phyloP scores from a whole-genome alignment of 208 protist genomes.

The Phytomonas francai region DNA sequence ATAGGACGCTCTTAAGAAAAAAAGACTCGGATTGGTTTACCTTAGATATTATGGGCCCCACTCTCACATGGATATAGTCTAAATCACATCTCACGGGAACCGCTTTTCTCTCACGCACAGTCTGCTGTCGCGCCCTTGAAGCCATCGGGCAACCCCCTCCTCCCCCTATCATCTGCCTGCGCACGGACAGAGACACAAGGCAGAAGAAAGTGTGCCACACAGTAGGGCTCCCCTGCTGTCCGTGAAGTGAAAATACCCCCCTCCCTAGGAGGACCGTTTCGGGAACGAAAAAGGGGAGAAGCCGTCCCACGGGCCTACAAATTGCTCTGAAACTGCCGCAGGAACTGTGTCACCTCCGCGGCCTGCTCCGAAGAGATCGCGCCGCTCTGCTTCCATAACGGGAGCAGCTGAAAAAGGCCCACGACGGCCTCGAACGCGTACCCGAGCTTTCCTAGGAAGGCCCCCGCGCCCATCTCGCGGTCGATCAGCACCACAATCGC shows the following conservation, averaged over 20 bases:
- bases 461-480: slow-evolving; percentile 93
- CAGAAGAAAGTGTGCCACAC: no score
- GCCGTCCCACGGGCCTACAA: slow-evolving; percentile 22
- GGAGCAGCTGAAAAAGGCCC: slow-evolving; percentile 67
- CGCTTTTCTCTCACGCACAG: no score
- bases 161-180: no score
- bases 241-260: neutral
- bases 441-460: slow-evolving; percentile 71
- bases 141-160: no score
- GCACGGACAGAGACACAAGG: no score
- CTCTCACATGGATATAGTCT: no score
- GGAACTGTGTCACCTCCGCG: slow-evolving; percentile 44
- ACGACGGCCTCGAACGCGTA: slow-evolving; percentile 83
- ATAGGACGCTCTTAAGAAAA: no score
- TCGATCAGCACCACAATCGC: slow-evolving; percentile 93
- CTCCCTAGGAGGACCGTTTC: slow-evolving; percentile 4
- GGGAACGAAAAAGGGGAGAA: neutral
- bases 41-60: no score
- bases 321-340: slow-evolving; percentile 61
- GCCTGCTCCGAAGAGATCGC: slow-evolving; percentile 62
- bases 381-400: slow-evolving; percentile 50
- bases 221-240: neutral
- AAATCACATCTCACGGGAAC: no score
- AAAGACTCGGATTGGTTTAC: no score
- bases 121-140: no score